Evolutionary conservation across 805 yeast genomes (phyloP).

Genomic region (Wickerhamomyces alni): DNA sequence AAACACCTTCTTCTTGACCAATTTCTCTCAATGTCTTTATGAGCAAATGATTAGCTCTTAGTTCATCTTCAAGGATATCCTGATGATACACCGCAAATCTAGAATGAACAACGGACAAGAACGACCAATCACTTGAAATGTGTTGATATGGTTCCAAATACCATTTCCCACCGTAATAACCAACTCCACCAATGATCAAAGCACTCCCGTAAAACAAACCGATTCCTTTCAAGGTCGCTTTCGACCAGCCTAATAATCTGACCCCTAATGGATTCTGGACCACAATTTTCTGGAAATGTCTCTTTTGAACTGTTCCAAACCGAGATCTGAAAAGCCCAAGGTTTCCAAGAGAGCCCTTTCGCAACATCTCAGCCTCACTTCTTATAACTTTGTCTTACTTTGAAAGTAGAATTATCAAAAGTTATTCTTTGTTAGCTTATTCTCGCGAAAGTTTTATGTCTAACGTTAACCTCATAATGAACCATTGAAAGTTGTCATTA

Average conservation of each 20-base stretch:
- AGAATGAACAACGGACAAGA: slow-evolving; percentile 1
- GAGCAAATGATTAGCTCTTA: slow-evolving; percentile 29
- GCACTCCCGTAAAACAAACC: slow-evolving; percentile 10
- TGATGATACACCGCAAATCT: slow-evolving; percentile 35
- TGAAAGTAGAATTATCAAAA: too few species aligned
- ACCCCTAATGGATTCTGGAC: slow-evolving; percentile 2
- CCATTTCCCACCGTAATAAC: slow-evolving; percentile 3
- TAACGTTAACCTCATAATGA: too few species aligned
- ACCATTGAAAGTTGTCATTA: too few species aligned
- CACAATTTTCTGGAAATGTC: slow-evolving; percentile 2
- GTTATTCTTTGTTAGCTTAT: too few species aligned
- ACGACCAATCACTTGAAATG: slow-evolving; percentile 7
- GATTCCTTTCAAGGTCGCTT: slow-evolving; percentile 11
- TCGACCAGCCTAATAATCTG: slow-evolving; percentile 5
- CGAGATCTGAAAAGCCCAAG: too few species aligned
- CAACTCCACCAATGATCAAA: slow-evolving; percentile 3
- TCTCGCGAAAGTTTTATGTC: too few species aligned
- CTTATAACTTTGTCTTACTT: too few species aligned
- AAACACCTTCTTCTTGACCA: slow-evolving; percentile 25
- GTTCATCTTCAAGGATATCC: slow-evolving; percentile 26
- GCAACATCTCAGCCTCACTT: too few species aligned
- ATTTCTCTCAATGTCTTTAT: slow-evolving; percentile 25
- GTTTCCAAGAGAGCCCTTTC: too few species aligned
- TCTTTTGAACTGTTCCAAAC: background rate
- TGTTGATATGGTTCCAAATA: slow-evolving; percentile 10